Conservation (phyloP, 495 filamentous ascomycete species). For the Podospora conica region DNA sequence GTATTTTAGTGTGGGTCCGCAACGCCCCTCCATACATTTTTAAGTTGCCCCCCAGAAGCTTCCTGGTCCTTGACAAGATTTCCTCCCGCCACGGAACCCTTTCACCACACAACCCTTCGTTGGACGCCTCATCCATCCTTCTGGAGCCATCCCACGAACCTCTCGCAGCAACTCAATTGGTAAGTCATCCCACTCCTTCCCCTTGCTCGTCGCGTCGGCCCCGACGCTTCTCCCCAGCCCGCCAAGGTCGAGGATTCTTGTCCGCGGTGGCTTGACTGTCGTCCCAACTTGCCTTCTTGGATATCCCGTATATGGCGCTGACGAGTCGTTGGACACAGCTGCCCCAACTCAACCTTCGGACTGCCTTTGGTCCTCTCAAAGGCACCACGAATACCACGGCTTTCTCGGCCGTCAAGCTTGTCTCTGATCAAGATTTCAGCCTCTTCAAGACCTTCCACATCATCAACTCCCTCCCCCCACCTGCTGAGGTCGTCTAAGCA, state of each 20-base stretch:
- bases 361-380: constrained; percentile 69
- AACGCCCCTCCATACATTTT: constrained; percentile 17
- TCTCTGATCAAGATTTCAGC: constrained; percentile 76
- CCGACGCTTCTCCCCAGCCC: background rate
- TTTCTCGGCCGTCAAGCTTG: constrained; percentile 54
- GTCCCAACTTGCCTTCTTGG: background rate
- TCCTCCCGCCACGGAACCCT: background rate
- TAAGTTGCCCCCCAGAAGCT: constrained; percentile 20
- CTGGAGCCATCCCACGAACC: background rate
- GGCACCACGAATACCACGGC: constrained; percentile 62
- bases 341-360: constrained; percentile 10
- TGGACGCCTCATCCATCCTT: background rate
- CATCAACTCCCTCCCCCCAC: constrained; percentile 51
- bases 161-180: background rate
- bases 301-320: background rate
- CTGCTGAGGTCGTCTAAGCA: constrained; percentile 47
- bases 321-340: constrained; percentile 5
- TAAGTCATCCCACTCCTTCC: background rate
- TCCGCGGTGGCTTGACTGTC: background rate
- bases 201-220: background rate
- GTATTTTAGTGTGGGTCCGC: constrained; percentile 5
- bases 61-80: constrained; percentile 5
- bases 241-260: background rate
- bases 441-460: constrained; percentile 59
- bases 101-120: background rate